Percentiles rank a stretch among this genome's conserved stretches.
Conservation (phyloP, 2,329 filamentous ascomycete genomes). For the Calonectria leucothoes region DNA sequence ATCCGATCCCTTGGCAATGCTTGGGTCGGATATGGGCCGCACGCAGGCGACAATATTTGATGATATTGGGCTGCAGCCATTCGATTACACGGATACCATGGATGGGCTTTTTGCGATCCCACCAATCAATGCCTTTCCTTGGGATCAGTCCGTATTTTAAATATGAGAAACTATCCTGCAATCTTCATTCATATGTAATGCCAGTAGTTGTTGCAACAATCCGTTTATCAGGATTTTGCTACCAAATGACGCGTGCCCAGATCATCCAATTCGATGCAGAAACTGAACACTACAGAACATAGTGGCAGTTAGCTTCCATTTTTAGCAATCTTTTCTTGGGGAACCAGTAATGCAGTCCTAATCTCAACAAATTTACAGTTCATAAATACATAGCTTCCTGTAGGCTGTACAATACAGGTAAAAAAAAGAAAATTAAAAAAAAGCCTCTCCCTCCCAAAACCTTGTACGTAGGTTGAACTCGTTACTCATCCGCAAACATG, state of each 20-base stretch:
- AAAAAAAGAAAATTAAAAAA: background rate
- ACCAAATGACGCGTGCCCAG: background rate
- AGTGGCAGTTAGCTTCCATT: too few species aligned
- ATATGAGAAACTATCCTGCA: background rate
- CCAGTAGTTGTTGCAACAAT: background rate
- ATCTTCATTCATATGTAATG: background rate
- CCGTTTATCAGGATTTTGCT: background rate
- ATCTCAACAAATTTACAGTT: background rate
- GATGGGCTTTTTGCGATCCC: slow-evolving; percentile 21
- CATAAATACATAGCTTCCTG: background rate
- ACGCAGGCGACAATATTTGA: slow-evolving; percentile 12
- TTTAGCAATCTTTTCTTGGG: too few species aligned
- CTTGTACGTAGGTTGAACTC: background rate
- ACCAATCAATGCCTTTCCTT: slow-evolving; percentile 6
- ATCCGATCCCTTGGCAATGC: slow-evolving; percentile 12
- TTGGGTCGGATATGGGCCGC: slow-evolving; percentile 4
- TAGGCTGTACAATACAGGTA: background rate
- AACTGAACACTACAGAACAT: too few species aligned
- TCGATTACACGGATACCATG: slow-evolving; percentile 24
- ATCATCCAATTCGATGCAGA: background rate
- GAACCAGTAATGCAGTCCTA: background rate
- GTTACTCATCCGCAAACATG: background rate
- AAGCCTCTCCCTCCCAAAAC: background rate
- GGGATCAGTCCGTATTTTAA: slow-evolving; percentile 17
- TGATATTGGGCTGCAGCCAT: slow-evolving; percentile 22